Base-by-base conservation (phyloP, 805 yeast species). In the Barnettozyma pratensis region DNA sequence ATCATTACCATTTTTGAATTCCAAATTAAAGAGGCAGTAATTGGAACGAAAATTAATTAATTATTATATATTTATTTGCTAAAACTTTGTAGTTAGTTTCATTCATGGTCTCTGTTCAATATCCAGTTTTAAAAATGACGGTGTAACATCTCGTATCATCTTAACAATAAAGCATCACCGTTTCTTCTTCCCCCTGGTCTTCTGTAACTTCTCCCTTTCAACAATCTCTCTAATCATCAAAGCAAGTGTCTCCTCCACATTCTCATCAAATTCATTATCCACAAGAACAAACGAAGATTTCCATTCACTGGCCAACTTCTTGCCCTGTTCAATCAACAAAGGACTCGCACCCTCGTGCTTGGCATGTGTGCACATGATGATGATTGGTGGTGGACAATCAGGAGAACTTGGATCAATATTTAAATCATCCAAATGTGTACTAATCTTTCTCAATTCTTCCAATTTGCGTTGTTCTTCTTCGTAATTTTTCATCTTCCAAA, bases 291-390 rank as follows among this genome's bases (percentile, higher is more conserved):
- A 86, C 0, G 87, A 81, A 54, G 84, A 76, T 2, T 75, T 72
- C 92, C 92, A 85, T 26, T 67, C 58, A 25, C 68, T 61, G 0
- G 89, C 87, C 44, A 84, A 59, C 30, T 73, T 63, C 49, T 68
- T 70, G 0, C 94, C 95, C 48, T 74, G 68, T 39, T 76, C 77
- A 3, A 85, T 69, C 39, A 85, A 59, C 11, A 72, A 60, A 0
- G 90, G 89, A 31, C 87, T 79, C 0, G 82, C 79, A 43, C 81
- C 66, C 12, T 72, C 75, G 60, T 78, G 81, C 36, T 75, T 70
- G 0, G 70, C 61, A 58, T 86, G 85, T 0, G 92, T 84, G 54
- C 87, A 84, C 2, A 83, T 75, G 5, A 86, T 70, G 58, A 85
- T 67, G 12, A 84, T 75, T 1, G 92, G 91, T 0, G 94, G 95